A percentile compares a stretch with the other conserved stretches of the same genome.
Evolutionary conservation across 2,329 filamentous ascomycete species (phyloP).

Genomic region (Camillea tinctor): DNA sequence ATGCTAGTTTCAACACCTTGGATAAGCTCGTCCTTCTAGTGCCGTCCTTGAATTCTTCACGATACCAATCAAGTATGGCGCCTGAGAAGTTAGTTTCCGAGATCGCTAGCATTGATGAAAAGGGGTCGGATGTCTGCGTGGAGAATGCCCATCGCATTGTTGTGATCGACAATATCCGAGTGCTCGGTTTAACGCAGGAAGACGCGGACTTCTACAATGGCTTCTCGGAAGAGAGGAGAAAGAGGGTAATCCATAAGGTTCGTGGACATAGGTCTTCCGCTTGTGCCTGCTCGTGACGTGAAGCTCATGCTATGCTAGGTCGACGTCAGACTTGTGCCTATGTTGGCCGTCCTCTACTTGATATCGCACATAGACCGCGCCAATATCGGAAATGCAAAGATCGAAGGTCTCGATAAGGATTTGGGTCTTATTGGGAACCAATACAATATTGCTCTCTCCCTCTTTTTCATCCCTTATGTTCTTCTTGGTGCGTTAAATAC

Average conservation of each 20-base stretch:
- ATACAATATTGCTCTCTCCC: constrained; percentile 27
- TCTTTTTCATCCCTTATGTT: constrained; percentile 32
- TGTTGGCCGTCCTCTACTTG: neutral
- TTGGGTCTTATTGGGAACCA: constrained; percentile 35
- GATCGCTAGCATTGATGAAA: neutral
- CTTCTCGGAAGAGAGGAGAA: constrained; percentile 26
- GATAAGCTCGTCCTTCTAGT: neutral
- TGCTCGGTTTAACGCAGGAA: constrained; percentile 27
- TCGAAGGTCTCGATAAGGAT: constrained; percentile 20
- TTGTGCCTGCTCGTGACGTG: neutral
- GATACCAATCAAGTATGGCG: neutral
- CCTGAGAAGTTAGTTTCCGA: constrained; percentile 32
- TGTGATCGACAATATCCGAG: constrained; percentile 30
- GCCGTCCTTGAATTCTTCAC: neutral
- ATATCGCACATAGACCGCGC: neutral
- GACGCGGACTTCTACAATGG: constrained; percentile 33
- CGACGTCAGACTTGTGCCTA: constrained; percentile 1
- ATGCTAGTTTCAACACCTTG: neutral
- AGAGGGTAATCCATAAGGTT: constrained; percentile 24
- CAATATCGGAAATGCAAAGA: constrained; percentile 28
- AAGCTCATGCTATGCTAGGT: neutral
- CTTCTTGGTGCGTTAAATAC: constrained; percentile 4
- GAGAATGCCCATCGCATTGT: constrained; percentile 21
- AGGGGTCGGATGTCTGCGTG: constrained; percentile 1
- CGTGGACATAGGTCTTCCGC: neutral